Base-by-base conservation (phyloP, 2,329 filamentous ascomycete species). In the Paraphoma sp. region DNA sequence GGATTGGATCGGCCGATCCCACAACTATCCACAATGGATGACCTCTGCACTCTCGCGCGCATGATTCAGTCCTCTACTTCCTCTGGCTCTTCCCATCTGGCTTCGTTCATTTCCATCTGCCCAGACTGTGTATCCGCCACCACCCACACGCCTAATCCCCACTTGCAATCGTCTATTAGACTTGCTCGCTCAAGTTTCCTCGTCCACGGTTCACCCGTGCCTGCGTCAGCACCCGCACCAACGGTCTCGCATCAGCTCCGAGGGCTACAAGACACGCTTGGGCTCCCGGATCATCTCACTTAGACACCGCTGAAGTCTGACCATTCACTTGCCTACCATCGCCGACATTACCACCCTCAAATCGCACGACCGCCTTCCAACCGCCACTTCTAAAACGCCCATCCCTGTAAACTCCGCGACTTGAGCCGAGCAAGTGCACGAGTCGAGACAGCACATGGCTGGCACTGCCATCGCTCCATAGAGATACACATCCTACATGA, bases 401-500 rank as follows among this genome's bases (percentile, higher is more conserved):
- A 2, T 23, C 23, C 23, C 23, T 23, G 23, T 23, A 23, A 23
- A 2, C 23, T 3, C 23, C 23, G 23, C 23, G 23, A 23, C 23
- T 23, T 23, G 23, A 23, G 23, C 23, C 23, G 23, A 23, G 23
- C 23, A 23, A 23, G 23, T 23, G 28, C 51, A 45, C 45, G 54
- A 33, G 41, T 17, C 57, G 47, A 41, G 43, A 48, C 52, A 61
- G 62, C 67, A 67, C 46, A 69, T 70, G 68, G 64, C 65, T 55
- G 54, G 46, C 49, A 53, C 47, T 57, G 61, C 57, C 48, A 59
- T 51, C 54, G 50, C 51, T 59, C 53, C 54, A 55, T 43, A 60
- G 14, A 57, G 30, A 3, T 14, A 36, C 40, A 53, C 45, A 63
- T 36, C 51, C 68, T 73, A 68, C 61, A 78, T 78, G 75, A 77